phyloP scores from a whole-genome alignment of 2,329 filamentous ascomycete species.

The Aureobasidium vineae region DNA sequence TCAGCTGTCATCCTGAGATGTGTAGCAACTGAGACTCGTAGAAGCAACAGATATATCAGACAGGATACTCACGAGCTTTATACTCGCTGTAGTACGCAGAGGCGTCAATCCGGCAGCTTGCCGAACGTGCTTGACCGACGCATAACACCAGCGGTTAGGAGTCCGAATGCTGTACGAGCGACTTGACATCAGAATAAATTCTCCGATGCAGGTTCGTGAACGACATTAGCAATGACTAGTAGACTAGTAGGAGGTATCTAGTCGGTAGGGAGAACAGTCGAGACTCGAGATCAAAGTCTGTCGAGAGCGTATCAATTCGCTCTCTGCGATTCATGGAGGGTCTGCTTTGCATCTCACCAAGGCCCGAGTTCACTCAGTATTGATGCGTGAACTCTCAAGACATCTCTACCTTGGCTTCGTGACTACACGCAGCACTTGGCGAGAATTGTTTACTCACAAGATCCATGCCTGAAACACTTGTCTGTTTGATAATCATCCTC shows the following conservation, averaged over 20 bases:
- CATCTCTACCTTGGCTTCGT: background rate
- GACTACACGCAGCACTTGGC: constrained; percentile 11
- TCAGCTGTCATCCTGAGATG: background rate
- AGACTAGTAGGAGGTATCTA: background rate
- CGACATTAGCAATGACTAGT: background rate
- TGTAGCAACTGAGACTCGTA: background rate
- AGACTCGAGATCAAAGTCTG: background rate
- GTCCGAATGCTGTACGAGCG: constrained; percentile 10
- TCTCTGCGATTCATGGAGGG: no score
- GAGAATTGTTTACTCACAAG: background rate
- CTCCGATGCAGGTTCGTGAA: constrained; percentile 15
- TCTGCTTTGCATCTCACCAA: background rate
- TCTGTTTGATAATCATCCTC: background rate
- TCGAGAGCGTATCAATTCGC: background rate
- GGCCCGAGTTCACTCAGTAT: background rate
- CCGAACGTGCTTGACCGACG: constrained; percentile 16
- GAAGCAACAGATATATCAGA: background rate
- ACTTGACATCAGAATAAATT: constrained; percentile 1
- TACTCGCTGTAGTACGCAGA: background rate
- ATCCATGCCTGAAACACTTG: constrained; percentile 13
- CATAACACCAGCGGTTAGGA: background rate
- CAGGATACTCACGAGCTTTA: background rate
- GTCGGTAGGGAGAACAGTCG: background rate
- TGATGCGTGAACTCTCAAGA: background rate
- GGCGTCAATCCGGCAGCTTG: constrained; percentile 16